Base-by-base conservation (phyloP, 352 stramenopile genomes). In the Albugo laibachii region DNA sequence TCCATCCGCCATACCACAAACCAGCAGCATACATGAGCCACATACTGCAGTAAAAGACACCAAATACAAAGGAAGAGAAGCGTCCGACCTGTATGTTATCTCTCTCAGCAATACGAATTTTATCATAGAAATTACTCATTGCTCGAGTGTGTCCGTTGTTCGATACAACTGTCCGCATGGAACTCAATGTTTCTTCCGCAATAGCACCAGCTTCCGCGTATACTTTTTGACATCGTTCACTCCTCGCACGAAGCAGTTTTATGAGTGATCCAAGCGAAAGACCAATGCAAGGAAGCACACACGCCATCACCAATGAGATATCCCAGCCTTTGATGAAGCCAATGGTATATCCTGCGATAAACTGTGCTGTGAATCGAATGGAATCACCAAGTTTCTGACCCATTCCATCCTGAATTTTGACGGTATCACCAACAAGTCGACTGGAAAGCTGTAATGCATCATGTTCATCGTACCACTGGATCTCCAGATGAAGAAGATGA, bases 331-430 rank as follows among this genome's bases (percentile, higher is more conserved):
- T 48, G 15, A 38, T 21, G 18, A 61, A 61, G 21, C 55, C 55
- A 20, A 61, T 54, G 0, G 41, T 27, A 41, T 61, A 61, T 14
- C 55, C 55, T 10, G 42, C 43, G 35, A 44, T 11, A 15, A 58
- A 62, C 38, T 58, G 51, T 10, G 51, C 27, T 0, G 41, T 12
- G 15, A 45, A 61, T 2, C 55, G 50, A 36, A 61, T 31, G 18
- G 43, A 45, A 31, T 61, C 55, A 13, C 55, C 55, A 11, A 57
- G 41, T 41, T 61, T 61, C 27, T 59, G 52, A 4, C 65, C 58
- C 53, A 73, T 65, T 5, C 62, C 62, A 18, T 72, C 60, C 34
- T 76, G 66, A 49, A 71, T 71, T 43, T 63, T 63, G 14, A 72
- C 55, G 0, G 60, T 66, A 13, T 68, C 58, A 1, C 49, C 52